Evolutionary conservation across 352 stramenopile genomes (phyloP), one percentile per base, ranked within the genome.

Genomic region (Pythium phragmiticola): DNA sequence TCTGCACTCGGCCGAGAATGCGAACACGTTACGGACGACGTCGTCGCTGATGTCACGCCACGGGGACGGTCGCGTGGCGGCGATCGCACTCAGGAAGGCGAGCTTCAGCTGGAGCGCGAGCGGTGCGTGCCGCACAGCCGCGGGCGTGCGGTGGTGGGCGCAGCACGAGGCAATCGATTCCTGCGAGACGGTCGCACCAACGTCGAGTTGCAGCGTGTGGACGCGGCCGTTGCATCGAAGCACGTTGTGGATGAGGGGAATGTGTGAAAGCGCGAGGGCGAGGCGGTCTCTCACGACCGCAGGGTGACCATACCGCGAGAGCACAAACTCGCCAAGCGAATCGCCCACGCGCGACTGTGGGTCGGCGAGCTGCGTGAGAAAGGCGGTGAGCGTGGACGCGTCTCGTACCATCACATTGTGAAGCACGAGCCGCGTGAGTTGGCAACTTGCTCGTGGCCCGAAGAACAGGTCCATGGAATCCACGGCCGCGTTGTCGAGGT

Each of bases 401-500:
- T 60, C 51, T 12, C 21, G 21, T 0, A 66, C 41, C 14, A 21
- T n/a, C n/a, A 56, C 51, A 33, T 66, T 66, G 45, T 45, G 47
- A 21, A 66, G 50, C 2, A 57, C 34, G 4, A 66, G 51, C 3
- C 36, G 28, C 16, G 21, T 30, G 11, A 66, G 28, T 17, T 39
- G 41, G 21, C 51, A 54, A 21, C n/a, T 51, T 2, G 23, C 8
- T 13, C 21, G 21, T 1, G 19, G 4, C 14, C 16, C 52, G 23
- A 43, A 61, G 43, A 66, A 61, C 11, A 61, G 12, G 0, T 28
- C 21, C 60, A 66, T 66, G 0, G 51, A 51, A 16, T 61, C 51
- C 7, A 66, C 13, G 6, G 41, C 21, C 13, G 43, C 60, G 45
- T 59, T 60, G 34, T 66, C 60, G 50, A 66, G 30, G 12, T 66